Evolutionary conservation across 148 eudicot genomes (phyloP).

Genomic region (Nepenthes mirabilis): DNA sequence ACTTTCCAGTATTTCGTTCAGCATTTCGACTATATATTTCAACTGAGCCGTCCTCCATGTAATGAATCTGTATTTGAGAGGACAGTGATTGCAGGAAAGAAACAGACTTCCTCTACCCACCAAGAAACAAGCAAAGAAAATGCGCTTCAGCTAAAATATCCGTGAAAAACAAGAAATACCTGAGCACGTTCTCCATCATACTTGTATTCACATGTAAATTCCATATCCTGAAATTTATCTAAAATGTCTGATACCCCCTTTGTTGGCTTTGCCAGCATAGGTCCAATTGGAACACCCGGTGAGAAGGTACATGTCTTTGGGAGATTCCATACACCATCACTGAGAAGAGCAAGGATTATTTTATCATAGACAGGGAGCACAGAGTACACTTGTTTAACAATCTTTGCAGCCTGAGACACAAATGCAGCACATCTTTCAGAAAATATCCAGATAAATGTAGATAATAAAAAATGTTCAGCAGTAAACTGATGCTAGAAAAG

Average conservation of each 20-base stretch:
- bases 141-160: background rate
- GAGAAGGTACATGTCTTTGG: constrained; percentile 62
- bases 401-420: constrained; percentile 61
- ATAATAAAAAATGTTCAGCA: background rate
- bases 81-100: background rate
- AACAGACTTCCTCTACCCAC: constrained; percentile 2
- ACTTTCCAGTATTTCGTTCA: constrained; percentile 83
- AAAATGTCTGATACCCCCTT: constrained; percentile 88
- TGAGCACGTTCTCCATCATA: constrained; percentile 99
- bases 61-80: constrained; percentile 53
- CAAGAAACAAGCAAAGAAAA: background rate
- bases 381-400: constrained; percentile 88
- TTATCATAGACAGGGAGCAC: constrained; percentile 81
- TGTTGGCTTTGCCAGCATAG: constrained; percentile 94
- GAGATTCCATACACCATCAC: constrained; percentile 72
- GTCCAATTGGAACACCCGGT: constrained; percentile 90
- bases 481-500: background rate
- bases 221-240: constrained; percentile 89
- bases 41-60: constrained; percentile 76
- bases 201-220: constrained; percentile 86
- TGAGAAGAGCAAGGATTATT: constrained; percentile 65
- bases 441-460: constrained; percentile 3
- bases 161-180: constrained; percentile 20
- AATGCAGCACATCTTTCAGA: constrained; percentile 3
- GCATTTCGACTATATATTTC: constrained; percentile 97